Base-by-base conservation (phyloP, 2,329 filamentous ascomycete species). In the Arachnopeziza araneosa region DNA sequence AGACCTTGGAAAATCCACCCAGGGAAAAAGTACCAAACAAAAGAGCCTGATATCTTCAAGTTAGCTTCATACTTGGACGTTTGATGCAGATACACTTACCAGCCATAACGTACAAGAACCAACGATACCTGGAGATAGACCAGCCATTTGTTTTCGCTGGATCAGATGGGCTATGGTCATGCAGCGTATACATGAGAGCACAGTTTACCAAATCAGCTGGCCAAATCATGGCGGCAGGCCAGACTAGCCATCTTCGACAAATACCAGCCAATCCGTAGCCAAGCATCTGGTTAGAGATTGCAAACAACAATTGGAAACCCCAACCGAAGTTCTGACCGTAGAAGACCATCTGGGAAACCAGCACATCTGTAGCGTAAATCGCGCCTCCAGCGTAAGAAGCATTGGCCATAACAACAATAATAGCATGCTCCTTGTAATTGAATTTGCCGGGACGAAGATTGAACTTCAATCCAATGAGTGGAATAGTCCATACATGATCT, bases 271-370 rank as follows among this genome's bases (percentile, higher is more conserved):
- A 75, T 1, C 84, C 84, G 63, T 87, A 87, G 9, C 86, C 85
- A 61, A 85, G 83, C 64, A 83, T 79, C 60, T 87, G 81, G 0
- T 83, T 86, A 2, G 83, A 84, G 60, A 86, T 79, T 60, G 79
- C 80, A 63, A 86, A 77, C 17, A 88, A 74, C 4, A 86, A 72
- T 70, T 87, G 80, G 73, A 85, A 86, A 0, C 77, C 78, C 74
- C 81, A 83, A 57, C 80, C 12, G 88, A 74, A 59, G 85, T 87
- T 71, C 90, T 88, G 1, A 85, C 88, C 8, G 84, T 91, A 91
- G 30, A 52, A 58, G 5, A 44, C 24, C n/a, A 19, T 24, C 22
- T 58, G 56, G 7, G 30, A 24, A 24, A 53, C n/a, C 7, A 58
- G 26, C 14, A 53, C 32, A 48, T 58, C 56, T 48, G 56, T 58